Conservation (phyloP, 208 protist genomes). For the Herpetomonas tarakana region DNA sequence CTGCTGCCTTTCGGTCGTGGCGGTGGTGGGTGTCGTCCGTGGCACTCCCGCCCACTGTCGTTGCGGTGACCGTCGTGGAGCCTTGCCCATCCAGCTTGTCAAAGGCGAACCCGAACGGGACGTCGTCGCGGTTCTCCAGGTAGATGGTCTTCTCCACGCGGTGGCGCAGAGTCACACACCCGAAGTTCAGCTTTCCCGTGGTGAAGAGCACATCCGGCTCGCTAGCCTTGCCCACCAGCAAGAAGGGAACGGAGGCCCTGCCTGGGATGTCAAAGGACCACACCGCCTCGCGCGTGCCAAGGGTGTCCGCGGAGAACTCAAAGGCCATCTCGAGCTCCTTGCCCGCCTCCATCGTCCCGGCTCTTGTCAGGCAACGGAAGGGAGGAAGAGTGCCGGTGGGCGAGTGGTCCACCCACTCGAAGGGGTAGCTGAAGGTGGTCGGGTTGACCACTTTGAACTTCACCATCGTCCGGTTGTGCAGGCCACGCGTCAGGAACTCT, state of each 20-base stretch:
- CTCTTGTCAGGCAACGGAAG: conserved; percentile 90
- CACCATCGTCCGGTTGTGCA: conserved; percentile 84
- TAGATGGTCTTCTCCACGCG: conserved; percentile 68
- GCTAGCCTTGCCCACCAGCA: conserved; percentile 91
- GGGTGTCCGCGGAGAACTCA: conserved; percentile 91
- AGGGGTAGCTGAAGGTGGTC: conserved; percentile 89
- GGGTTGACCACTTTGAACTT: conserved; percentile 96
- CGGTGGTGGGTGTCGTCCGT: no score
- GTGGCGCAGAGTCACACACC: conserved; percentile 83
- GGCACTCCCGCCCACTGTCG: neutral
- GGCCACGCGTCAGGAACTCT: conserved; percentile 91
- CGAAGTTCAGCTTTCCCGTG: conserved; percentile 90
- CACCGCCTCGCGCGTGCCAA: conserved; percentile 80
- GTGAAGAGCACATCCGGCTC: conserved; percentile 94
- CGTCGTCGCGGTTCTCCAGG: conserved; percentile 93
- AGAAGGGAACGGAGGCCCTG: conserved; percentile 86
- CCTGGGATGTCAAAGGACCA: conserved; percentile 93
- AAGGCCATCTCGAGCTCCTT: conserved; percentile 95
- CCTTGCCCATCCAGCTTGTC: conserved; percentile 40
- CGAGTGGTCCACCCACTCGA: conserved; percentile 85
- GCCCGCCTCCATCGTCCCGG: conserved; percentile 76
- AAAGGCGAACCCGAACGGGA: conserved; percentile 93
- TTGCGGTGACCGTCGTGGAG: neutral
- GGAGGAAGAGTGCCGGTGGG: conserved; percentile 34
- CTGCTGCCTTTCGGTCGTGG: neutral